Base-by-base conservation (phyloP, 2,329 filamentous ascomycete genomes). In the Sporothrix variecibatus region DNA sequence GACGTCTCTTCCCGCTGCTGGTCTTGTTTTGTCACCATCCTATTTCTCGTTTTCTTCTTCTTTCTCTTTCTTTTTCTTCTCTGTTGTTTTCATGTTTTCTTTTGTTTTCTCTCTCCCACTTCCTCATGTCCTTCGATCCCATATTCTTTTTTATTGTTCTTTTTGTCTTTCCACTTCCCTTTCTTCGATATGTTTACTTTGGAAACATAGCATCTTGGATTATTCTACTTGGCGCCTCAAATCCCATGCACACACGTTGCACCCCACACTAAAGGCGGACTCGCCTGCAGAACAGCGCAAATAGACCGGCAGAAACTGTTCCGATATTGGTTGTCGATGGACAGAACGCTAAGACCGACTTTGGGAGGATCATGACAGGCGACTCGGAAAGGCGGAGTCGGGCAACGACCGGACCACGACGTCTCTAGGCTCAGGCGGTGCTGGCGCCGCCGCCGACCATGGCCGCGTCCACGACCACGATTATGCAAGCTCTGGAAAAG, bases 291-390 rank as follows among this genome's bases (percentile, higher is more conserved):
- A 40, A n/a, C 58, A 31, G 31, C 20, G 17, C 58, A 6, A 38
- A 11, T 26, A 2, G 23, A 58, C 53, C 26, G 26, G 53, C 26
- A 31, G 26, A 5, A 5, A 20, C 4, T 58, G 53, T 5, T 26
- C 8, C 17, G 58, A 3, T 23, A 28, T 28, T 28, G 23, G 12
- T 9, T 15, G 15, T 12, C 62, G 23, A 67, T 67, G 71, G 71
- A 46, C 34, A 51, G 43, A 40, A 26, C 5, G 38, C 23, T 20
- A 26, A 17, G 12, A 9, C 15, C 11, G 28, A 20, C 11, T 28
- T 20, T 28, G 51, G 60, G 68, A 43, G 51, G 56, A 72, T 31
- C 26, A 72, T 65, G 71, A 40, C 3, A n/a, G 60, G 26, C 71
- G 60, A 72, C 43, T 28, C 9, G n/a, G 60, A 65, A 65, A 28